These are phyloP conservation scores for Melaleuca quinquenervia DNA, from an alignment of 345 rosid genomes.

Conservation along the genomic window DNA sequence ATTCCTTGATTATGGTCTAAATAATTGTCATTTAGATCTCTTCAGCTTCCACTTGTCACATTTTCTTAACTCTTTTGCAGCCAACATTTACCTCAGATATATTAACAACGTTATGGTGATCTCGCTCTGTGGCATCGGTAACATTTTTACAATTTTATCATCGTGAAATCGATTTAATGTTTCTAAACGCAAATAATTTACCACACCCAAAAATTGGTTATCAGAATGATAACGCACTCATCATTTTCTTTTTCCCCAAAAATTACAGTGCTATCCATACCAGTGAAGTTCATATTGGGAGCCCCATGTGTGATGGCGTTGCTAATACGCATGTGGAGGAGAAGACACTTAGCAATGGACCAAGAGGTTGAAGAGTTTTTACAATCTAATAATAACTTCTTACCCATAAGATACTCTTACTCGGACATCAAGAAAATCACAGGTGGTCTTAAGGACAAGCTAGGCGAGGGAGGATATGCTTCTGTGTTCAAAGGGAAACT, in stretches of 20 bases:
- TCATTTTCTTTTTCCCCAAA: too few species aligned
- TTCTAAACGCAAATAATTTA: background rate
- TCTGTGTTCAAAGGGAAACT: background rate
- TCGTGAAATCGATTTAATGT: background rate
- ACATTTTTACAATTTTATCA: too few species aligned
- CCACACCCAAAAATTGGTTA: background rate
- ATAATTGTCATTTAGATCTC: background rate
- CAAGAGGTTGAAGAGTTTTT: background rate
- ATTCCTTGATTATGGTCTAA: background rate
- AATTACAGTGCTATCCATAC: background rate
- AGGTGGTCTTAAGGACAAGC: background rate
- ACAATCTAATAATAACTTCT: background rate
- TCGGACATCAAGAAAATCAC: background rate
- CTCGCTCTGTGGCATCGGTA: background rate
- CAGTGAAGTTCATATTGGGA: background rate
- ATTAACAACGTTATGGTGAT: too few species aligned
- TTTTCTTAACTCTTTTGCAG: too few species aligned
- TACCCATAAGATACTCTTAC: background rate
- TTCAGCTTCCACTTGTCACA: background rate
- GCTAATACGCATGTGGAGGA: background rate
- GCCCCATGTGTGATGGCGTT: background rate
- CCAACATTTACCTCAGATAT: too few species aligned
- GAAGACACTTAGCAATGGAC: background rate
- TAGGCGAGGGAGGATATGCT: background rate
- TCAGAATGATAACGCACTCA: too few species aligned